Evolutionary conservation across 208 protist genomes (phyloP), one percentile per base, ranked within the genome.

Genomic region (Trypanosoma lewisi): DNA sequence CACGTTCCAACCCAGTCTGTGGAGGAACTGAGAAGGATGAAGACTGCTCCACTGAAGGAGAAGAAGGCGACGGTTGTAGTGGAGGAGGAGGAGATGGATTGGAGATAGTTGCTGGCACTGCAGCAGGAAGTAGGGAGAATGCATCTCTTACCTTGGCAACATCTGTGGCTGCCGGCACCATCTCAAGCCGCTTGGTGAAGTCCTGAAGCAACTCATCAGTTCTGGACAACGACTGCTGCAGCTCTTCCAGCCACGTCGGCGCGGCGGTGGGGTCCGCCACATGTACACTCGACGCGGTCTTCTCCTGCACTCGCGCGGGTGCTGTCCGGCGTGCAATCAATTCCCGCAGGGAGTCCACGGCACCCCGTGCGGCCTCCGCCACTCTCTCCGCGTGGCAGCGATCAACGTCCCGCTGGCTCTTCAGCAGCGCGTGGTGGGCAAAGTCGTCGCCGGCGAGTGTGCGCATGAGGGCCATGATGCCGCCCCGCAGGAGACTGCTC

Each of bases 381-480:
- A 42, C 14, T 12, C 17, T 34, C 28, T 42, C 37, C 8, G 9
- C 14, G 25, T 21, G 47, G 41, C 19, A 2, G 11, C 12, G 12
- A 33, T n/a, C 2, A 25, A 30, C 16, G 2, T 47, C 17, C 17
- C 30, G 19, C 17, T 28, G 19, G 23, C 5, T 45, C 19, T 61
- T 54, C 33, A 44, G 3, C 16, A 33, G 39, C 25, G 60, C 9
- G 37, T 72, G 28, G 21, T 63, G 4, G 30, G 56, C 34, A 44
- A 70, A 70, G 7, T n/a, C 65, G 49, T 70, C 56, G 1, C 65
- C 65, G 14, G 37, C 65, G 2, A 70, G n/a, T 14, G 56, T 58
- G 9, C 39, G 56, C 65, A 70, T 56, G 33, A 70, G 55, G 14
- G 25, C 34, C 36, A 63, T 70, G n/a, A 70, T 70, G 19, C 65